Evolutionary conservation across 805 yeast genomes (phyloP).

Genomic region (Starmerella scarabaei): DNA sequence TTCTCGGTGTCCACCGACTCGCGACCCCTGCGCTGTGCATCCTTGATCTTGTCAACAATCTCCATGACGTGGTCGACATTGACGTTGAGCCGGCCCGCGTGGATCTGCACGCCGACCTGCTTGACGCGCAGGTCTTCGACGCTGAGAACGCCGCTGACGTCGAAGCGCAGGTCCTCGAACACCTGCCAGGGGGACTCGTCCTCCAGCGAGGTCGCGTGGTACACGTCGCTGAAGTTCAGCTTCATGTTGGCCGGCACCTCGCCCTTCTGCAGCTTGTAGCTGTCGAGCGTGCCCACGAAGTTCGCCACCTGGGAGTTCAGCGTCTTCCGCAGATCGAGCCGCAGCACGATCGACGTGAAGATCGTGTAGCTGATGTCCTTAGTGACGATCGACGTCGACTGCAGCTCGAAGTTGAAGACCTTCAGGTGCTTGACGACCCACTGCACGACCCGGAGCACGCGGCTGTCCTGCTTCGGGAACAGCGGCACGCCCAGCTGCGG

Average conservation of each 20-base stretch:
- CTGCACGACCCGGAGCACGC: conserved; percentile 9
- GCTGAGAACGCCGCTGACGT: conserved; percentile 25
- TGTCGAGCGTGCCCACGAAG: conserved; percentile 29
- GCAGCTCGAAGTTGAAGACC: conserved; percentile 23
- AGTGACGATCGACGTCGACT: conserved; percentile 21
- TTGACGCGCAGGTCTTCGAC: conserved; percentile 23
- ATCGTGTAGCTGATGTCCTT: conserved; percentile 22
- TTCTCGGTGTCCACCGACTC: neutral
- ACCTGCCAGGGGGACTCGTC: conserved; percentile 26
- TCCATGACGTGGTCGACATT: conserved; percentile 18
- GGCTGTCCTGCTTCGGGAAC: conserved; percentile 10
- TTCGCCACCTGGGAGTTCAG: conserved; percentile 17
- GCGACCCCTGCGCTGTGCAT: too few species aligned
- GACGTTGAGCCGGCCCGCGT: conserved; percentile 23
- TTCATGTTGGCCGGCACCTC: conserved; percentile 25
- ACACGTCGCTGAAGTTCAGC: conserved; percentile 23
- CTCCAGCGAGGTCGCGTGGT: conserved; percentile 21
- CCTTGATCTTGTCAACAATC: conserved; percentile 12
- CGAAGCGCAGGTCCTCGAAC: conserved; percentile 24
- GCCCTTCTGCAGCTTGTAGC: conserved; percentile 20
- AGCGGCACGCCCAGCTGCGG: conserved; percentile 13
- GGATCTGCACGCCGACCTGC: conserved; percentile 24
- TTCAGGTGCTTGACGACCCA: conserved; percentile 20
- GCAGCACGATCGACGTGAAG: conserved; percentile 22
- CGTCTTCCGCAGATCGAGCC: conserved; percentile 25